Evolutionary conservation across 768 basidiomycete genomes (phyloP).

Genomic region (Terana coerulea): DNA sequence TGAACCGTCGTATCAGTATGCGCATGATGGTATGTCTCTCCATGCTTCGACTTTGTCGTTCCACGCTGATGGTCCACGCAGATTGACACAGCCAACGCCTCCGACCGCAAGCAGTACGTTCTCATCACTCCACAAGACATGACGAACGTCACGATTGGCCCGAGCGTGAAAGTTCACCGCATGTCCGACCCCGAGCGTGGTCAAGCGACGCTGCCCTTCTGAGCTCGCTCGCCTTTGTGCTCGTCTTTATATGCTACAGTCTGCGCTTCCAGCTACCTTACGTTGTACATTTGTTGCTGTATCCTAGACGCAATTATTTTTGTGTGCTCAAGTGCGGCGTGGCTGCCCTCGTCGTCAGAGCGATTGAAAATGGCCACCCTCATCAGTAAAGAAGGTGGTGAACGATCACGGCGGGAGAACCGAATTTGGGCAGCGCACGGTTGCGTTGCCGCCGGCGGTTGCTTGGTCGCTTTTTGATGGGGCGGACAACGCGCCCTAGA

Average conservation of each 20-base stretch:
- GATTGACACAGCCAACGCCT: slow-evolving; percentile 88
- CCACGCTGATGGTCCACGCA: slow-evolving; percentile 24
- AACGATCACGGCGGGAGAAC: not conserved
- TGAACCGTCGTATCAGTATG: slow-evolving; percentile 90
- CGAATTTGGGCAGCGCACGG: too few species aligned
- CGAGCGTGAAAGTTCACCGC: slow-evolving; percentile 66
- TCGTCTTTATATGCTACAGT: not conserved
- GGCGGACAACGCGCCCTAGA: not conserved
- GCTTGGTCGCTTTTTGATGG: not conserved
- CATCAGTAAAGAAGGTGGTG: not conserved
- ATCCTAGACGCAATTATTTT: not conserved
- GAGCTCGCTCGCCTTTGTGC: not conserved
- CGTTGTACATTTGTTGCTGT: not conserved
- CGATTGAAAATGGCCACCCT: not conserved
- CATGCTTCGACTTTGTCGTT: not conserved
- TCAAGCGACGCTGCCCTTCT: slow-evolving; percentile 42
- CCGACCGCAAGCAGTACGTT: slow-evolving; percentile 88
- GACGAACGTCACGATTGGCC: slow-evolving; percentile 66
- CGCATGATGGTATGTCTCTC: slow-evolving; percentile 76
- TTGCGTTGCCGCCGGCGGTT: slow-evolving; percentile 8
- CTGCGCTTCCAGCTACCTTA: not conserved
- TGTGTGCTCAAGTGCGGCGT: not conserved
- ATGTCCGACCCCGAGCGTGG: slow-evolving; percentile 81
- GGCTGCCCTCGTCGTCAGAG: not conserved
- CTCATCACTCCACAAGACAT: slow-evolving; percentile 96